A percentile compares a stretch with the other conserved stretches of the same genome.
Conservation (phyloP, 2,329 filamentous ascomycete genomes). For the Fusarium caatingaense region DNA sequence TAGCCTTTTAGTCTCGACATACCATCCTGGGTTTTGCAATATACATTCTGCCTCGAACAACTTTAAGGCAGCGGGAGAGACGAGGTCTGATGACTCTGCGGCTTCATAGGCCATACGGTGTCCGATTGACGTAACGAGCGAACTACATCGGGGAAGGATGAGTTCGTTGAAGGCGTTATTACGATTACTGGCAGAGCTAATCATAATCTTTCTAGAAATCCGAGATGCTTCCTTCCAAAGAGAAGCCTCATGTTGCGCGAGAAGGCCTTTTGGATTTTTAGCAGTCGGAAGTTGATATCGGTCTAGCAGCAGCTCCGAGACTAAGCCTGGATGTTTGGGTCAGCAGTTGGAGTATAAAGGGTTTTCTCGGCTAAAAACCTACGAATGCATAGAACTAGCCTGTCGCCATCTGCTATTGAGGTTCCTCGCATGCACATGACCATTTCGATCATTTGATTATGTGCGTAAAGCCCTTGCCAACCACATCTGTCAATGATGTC, state of each 20-base stretch:
- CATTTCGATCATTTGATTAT: constrained; percentile 15
- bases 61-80: too few species aligned
- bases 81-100: background rate
- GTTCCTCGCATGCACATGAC: constrained; percentile 4
- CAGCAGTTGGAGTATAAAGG: background rate
- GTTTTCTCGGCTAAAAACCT: background rate
- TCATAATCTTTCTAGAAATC: background rate
- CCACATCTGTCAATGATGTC: constrained; percentile 2
- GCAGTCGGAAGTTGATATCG: background rate
- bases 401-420: constrained; percentile 11
- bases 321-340: background rate
- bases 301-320: background rate
- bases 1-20: too few species aligned
- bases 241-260: background rate
- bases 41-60: too few species aligned
- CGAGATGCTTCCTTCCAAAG: background rate
- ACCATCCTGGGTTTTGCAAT: too few species aligned
- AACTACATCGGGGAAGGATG: background rate
- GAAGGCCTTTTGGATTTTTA: background rate
- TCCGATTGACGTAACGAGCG: background rate
- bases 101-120: constrained; percentile 18
- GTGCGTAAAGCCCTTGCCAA: constrained; percentile 10
- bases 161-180: background rate
- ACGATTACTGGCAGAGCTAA: background rate
- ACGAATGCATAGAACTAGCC: constrained; percentile 16